Base-by-base conservation (phyloP, 2,329 filamentous ascomycete genomes). In the Cladosporium phlei region DNA sequence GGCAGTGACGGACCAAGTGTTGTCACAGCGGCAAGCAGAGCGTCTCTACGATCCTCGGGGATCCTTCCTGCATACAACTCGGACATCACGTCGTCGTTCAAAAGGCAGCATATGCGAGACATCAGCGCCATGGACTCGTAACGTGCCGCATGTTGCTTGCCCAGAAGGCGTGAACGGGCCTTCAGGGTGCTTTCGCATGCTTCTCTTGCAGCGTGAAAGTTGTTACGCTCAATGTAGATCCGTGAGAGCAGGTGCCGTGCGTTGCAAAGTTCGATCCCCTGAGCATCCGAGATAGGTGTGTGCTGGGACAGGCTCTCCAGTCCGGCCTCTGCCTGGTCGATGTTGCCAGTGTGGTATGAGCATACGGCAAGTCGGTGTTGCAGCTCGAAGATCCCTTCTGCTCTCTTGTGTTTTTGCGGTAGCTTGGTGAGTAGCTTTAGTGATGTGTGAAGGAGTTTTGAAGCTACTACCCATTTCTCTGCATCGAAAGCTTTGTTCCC, bases 41-140 rank as follows among this genome's bases (percentile, higher is more conserved):
- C 28, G n/a, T 35, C 37, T 29, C 51, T 45, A 2, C 44, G 25
- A 10, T n/a, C 38, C 12, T 52, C 46, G 1, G 52, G 52, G 12
- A 54, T 49, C 30, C 51, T 54, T 21, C 17, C 43, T 22, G 42
- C 33, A 29, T 49, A 50, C 24, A 49, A 46, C 20, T 50, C 46
- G 1, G 49, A 45, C n/a, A 43, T 34, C n/a, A 49, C 22, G 22
- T 38, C 22, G 21, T 52, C 51, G 12, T 47, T 38, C 30, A 44
- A 43, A 6, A 54, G 40, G n/a, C 46, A 21, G 8, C 38, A 56
- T 30, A 63, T 59, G 28, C 58, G 55, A 20, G 59, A 56, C 57
- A 61, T 60, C 33, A 63, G 54, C 10, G 58, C 57, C 38, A 56
- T 52, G 12, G 60, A 62, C 40, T 61, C 59, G 25, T 59, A 50